A percentile compares a stretch with the other conserved stretches of the same genome.
Evolutionary conservation across 495 filamentous ascomycete species (phyloP).

Genomic region (Aeminium ludgeri): DNA sequence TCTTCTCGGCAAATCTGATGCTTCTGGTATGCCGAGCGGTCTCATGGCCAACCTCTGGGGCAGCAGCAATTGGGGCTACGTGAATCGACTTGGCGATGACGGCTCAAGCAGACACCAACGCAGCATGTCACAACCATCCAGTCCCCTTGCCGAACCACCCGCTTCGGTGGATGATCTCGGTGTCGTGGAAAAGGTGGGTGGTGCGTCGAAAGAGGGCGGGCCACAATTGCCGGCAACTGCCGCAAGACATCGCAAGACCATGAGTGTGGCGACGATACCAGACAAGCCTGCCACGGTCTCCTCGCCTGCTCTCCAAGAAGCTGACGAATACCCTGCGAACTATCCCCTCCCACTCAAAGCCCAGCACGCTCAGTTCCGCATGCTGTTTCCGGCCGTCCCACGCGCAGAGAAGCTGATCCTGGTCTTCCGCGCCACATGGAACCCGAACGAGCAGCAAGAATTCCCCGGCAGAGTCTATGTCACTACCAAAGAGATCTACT

Average conservation of each 20-base stretch:
- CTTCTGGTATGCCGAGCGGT: slow-evolving; percentile 52
- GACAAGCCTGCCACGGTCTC: neutral
- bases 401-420: slow-evolving; percentile 62
- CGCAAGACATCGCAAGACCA: slow-evolving; percentile 52
- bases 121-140: slow-evolving; percentile 10
- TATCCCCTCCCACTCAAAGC: slow-evolving; percentile 71
- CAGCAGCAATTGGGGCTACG: slow-evolving; percentile 63
- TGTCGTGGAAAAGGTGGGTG: slow-evolving; percentile 9
- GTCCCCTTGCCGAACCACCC: neutral
- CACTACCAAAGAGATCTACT: slow-evolving; percentile 72
- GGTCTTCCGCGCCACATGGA: slow-evolving; percentile 60
- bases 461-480: slow-evolving; percentile 81
- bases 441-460: slow-evolving; percentile 58
- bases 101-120: slow-evolving; percentile 1
- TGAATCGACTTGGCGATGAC: slow-evolving; percentile 45
- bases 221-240: neutral
- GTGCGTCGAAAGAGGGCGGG: neutral
- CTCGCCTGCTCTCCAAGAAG: neutral
- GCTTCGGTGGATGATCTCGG: slow-evolving; percentile 7
- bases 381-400: slow-evolving; percentile 70
- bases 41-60: slow-evolving; percentile 90
- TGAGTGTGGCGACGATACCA: slow-evolving; percentile 44
- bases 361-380: slow-evolving; percentile 83
- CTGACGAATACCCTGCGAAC: slow-evolving; percentile 53
- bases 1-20: slow-evolving; percentile 40